Conservation (phyloP, 2,329 filamentous ascomycete genomes). For the Cladosporium colombiae region DNA sequence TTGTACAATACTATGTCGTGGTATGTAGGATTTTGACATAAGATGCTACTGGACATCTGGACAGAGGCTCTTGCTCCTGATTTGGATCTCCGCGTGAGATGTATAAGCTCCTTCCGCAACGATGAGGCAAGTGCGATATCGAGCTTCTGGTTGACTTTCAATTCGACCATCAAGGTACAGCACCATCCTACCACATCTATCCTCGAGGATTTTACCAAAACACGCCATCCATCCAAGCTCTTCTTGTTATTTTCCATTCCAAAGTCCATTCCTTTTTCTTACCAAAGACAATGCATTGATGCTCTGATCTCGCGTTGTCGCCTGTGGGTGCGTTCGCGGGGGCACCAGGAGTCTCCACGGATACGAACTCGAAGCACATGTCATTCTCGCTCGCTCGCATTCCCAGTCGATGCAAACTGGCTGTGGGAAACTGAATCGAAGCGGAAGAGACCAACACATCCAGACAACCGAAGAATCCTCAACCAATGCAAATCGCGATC, state of each 20-base stretch:
- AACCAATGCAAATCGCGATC: neutral
- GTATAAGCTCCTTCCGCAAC: conserved; percentile 13
- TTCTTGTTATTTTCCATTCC: neutral
- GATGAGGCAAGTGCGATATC: conserved; percentile 22
- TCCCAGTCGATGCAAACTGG: neutral
- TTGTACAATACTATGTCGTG: neutral
- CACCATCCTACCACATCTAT: neutral
- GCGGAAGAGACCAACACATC: neutral
- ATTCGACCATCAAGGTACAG: conserved; percentile 8
- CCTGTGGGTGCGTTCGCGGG: neutral
- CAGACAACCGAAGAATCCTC: neutral
- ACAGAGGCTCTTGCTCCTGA: neutral
- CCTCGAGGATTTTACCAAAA: neutral
- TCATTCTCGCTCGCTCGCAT: neutral
- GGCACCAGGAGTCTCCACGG: neutral
- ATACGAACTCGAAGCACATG: neutral
- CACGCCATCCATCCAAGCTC: neutral
- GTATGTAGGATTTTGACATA: neutral
- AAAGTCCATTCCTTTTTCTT: neutral
- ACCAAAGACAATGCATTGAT: neutral
- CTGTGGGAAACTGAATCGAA: neutral
- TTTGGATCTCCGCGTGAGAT: neutral
- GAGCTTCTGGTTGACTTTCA: neutral
- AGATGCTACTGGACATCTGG: neutral
- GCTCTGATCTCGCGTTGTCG: neutral